Evolutionary conservation across 495 filamentous ascomycete species (phyloP).

Genomic region (Tetracladium marchalianum): DNA sequence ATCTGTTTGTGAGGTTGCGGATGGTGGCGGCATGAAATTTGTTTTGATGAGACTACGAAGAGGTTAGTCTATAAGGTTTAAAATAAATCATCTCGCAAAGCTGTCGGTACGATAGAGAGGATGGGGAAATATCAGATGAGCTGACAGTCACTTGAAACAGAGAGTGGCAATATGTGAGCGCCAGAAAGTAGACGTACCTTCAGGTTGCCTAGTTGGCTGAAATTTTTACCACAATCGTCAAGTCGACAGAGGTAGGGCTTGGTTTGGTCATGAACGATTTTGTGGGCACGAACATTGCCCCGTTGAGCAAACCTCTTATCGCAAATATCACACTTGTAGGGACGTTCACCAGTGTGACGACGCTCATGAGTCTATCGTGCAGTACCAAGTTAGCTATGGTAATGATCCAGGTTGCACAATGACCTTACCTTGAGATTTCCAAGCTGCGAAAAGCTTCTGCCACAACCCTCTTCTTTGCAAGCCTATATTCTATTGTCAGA

Average conservation of each 20-base stretch:
- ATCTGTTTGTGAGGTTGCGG: slow-evolving; percentile 60
- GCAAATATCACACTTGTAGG: slow-evolving; percentile 75
- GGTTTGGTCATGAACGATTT: slow-evolving; percentile 63
- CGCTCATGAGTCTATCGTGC: slow-evolving; percentile 65
- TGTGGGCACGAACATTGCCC: slow-evolving; percentile 81
- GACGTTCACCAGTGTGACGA: slow-evolving; percentile 78
- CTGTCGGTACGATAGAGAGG: not conserved
- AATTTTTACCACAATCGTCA: slow-evolving; percentile 73
- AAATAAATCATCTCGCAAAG: slow-evolving; percentile 1
- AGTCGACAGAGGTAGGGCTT: slow-evolving; percentile 77
- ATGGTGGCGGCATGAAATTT: slow-evolving; percentile 75
- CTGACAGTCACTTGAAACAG: slow-evolving; percentile 8
- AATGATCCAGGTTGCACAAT: not conserved
- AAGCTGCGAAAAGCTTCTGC: slow-evolving; percentile 75
- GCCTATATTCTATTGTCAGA: slow-evolving; percentile 33
- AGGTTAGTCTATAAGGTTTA: not conserved
- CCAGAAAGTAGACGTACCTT: slow-evolving; percentile 45
- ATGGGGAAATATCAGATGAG: not conserved
- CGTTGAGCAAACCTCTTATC: slow-evolving; percentile 75
- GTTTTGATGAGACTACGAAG: slow-evolving; percentile 76
- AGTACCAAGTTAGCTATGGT: slow-evolving; percentile 9
- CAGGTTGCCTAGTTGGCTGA: slow-evolving; percentile 81
- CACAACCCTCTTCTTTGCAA: slow-evolving; percentile 66
- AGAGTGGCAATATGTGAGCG: not conserved
- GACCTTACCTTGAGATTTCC: slow-evolving; percentile 73